Base-by-base conservation (phyloP, 805 yeast genomes). In the Metschnikowia lachancei region DNA sequence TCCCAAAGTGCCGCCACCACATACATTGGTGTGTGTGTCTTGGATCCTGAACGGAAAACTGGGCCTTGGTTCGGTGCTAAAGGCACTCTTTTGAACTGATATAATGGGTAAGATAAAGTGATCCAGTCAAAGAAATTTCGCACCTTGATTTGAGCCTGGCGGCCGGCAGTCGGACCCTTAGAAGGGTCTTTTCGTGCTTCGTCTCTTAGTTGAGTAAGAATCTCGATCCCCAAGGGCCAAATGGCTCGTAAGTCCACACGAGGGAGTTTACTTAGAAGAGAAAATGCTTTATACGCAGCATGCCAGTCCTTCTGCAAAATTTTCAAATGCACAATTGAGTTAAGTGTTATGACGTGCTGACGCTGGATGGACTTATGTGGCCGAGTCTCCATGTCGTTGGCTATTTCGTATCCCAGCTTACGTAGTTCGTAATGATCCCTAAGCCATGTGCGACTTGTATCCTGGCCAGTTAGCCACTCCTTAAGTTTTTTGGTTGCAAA, bases 211-310 rank as follows among this genome's bases (percentile, higher is more conserved):
- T 30, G 45, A 11, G 49, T 35, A n/a, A 84, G 57, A 4, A 84
- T 78, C 49, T 80, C 83, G 4, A 80, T 61, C 0, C 86, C 90
- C 0, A 83, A 31, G 0, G 85, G 77, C 91, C 91, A 85, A 10
- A 83, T 57, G 3, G 75, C 63, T 44, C 81, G 66, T 5, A 83
- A 59, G 57, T 85, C 87, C 10, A 78, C 70, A 1, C 61, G 60
- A 1, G 76, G 76, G 1, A 77, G 54, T 42, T 84, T 60, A 2
- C 81, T 58, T 18, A 85, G 58, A 1, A 79, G 43, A 9, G 78
- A 60, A 52, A 81, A 80, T 7, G 80, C 63, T 44, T 71, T 71
- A 54, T 78, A 81, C 0, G 87, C 85, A 13, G 68, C 37, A 5
- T 59, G 54, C 89, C 89, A 85, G 8, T 81, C 72, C 26, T 66